Percentiles rank a stretch among this genome's conserved stretches.
phyloP scores from a whole-genome alignment of 2,329 filamentous ascomycete genomes.

The Botrytis fabae region DNA sequence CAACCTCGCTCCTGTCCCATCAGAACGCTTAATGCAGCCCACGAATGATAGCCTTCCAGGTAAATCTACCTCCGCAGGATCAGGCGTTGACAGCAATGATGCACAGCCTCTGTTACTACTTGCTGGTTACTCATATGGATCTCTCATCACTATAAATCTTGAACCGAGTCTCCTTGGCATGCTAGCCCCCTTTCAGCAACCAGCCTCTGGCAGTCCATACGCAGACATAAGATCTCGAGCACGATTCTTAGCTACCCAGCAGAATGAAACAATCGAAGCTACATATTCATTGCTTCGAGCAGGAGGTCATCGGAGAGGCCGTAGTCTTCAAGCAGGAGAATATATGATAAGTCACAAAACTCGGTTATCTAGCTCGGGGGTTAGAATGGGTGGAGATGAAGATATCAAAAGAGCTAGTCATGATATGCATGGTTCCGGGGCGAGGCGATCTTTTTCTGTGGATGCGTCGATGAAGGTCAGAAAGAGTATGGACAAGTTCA shows the following conservation, averaged over 20 bases:
- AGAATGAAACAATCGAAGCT: constrained; percentile 44
- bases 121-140: constrained; percentile 88
- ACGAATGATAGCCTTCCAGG: constrained; percentile 15
- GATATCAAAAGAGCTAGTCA: constrained; percentile 43
- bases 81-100: neutral
- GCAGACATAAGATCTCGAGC: constrained; percentile 72
- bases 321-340: constrained; percentile 29
- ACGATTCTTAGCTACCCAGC: constrained; percentile 63
- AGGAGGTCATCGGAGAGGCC: constrained; percentile 24
- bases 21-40: constrained; percentile 30
- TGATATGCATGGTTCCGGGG: constrained; percentile 36
- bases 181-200: constrained; percentile 56
- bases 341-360: constrained; percentile 27
- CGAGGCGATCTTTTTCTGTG: constrained; percentile 34
- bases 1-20: constrained; percentile 34
- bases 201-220: constrained; percentile 58
- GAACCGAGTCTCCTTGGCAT: constrained; percentile 51
- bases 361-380: constrained; percentile 31
- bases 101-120: constrained; percentile 53
- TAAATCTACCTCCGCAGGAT: neutral
- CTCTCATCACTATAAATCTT: constrained; percentile 73
- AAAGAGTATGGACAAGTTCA: constrained; percentile 45
- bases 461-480: constrained; percentile 42
- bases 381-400: constrained; percentile 40
- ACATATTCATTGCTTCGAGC: constrained; percentile 29